Base-by-base conservation (phyloP, 305 asterid genomes). In the Striga hermonthica region DNA sequence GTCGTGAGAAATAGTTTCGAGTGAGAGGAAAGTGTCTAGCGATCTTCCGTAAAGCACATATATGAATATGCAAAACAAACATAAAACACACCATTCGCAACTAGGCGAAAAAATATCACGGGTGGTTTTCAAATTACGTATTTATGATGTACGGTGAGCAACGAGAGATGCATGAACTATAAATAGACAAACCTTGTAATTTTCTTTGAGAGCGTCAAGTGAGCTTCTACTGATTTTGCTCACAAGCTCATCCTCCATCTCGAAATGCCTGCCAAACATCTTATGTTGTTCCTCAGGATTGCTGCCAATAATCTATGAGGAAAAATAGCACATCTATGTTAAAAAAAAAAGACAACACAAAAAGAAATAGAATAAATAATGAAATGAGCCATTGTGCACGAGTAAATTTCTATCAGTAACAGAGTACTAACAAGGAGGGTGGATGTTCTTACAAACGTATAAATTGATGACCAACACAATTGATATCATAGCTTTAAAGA, bases 231-330 rank as follows among this genome's bases (percentile, higher is more conserved):
- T 79, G 76, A 94, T 86, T 58, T 76, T 86, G 81, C 99, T 90
- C 70, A 94, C 96, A 36, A 94, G 98, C 87, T 90, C 95, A 60
- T 94, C 97, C 55, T 94, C 95, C 56, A 73, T 64, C 73, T 85
- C 93, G 75, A 94, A 94, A 79, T 90, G 99, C 73, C 97, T 80
- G 60, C 99, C 98, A 68, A 81, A 82, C 95, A 88, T 88, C 79
- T 86, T 90, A 65, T 88, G 96, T 67, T 90, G 95, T 81, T 88
- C 99, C 36, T 86, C 96, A 0, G 96, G 57, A 74, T 87, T 88
- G 68, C 82, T 79, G 74, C 95, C 86, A 57, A 78, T 84, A 39
- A 94, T 86, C 97, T 94, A 84, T 9, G 9, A 62, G 37, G 31
- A 22, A 22, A 22, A 22, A 22, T 22, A 22, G 31, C 31, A 22